Conservation (phyloP, 2,329 filamentous ascomycete species). For the Fusarium sp. region DNA sequence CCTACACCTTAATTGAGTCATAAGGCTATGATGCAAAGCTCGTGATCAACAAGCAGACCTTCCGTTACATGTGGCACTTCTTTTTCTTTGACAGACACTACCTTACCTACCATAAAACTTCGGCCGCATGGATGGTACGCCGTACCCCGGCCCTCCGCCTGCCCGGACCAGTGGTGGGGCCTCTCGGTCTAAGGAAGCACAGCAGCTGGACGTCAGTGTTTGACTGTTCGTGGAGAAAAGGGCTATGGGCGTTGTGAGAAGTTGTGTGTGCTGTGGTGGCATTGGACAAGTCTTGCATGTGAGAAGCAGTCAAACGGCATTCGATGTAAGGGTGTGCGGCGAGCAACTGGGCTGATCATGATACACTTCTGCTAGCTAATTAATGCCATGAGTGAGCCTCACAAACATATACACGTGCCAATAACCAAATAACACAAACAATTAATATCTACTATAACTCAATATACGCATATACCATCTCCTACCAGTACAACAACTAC, state of each 20-base stretch:
- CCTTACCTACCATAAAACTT: conserved; percentile 7
- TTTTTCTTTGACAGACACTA: too few species aligned
- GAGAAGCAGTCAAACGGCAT: conserved; percentile 12
- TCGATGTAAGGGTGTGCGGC: conserved; percentile 21
- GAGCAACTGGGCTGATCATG: neutral
- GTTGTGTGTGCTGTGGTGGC: neutral
- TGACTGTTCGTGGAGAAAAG: conserved; percentile 16
- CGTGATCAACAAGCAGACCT: conserved; percentile 15
- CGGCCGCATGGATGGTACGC: conserved; percentile 46
- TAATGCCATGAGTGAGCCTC: neutral
- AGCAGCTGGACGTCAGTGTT: conserved; percentile 32
- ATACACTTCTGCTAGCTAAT: neutral
- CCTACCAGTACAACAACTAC: neutral
- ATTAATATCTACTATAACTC: neutral
- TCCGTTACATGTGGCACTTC: conserved; percentile 6
- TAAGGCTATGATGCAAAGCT: neutral
- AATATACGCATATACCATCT: neutral
- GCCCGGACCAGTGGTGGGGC: conserved; percentile 45
- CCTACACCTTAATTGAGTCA: conserved; percentile 7
- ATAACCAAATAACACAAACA: neutral
- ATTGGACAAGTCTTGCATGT: conserved; percentile 16
- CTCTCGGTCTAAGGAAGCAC: conserved; percentile 8
- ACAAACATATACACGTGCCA: neutral
- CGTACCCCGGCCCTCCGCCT: conserved; percentile 46
- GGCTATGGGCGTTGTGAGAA: neutral